These are phyloP conservation scores for Stemphylium lycopersici DNA, from an alignment of 2,329 filamentous ascomycete species.

Conservation along the genomic window DNA sequence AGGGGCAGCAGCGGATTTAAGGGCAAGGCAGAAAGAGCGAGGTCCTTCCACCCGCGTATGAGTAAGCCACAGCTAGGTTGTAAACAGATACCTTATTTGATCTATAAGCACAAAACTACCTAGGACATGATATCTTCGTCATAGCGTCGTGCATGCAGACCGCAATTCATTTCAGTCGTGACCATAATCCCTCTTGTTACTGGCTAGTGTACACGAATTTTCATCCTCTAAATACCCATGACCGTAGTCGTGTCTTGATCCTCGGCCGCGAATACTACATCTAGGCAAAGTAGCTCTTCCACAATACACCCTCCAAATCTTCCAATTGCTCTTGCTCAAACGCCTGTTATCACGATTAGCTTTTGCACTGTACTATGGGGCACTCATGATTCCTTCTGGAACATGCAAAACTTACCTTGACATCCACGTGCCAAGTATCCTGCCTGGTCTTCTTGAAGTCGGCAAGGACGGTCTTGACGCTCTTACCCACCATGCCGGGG, in stretches of 20 bases:
- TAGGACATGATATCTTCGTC: constrained; percentile 6
- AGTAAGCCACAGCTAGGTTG: constrained; percentile 13
- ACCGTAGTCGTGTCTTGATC: background rate
- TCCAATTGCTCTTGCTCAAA: constrained; percentile 94
- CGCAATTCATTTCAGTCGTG: constrained; percentile 4
- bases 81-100: background rate
- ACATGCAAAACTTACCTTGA: constrained; percentile 72
- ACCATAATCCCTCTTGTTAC: background rate
- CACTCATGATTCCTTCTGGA: background rate
- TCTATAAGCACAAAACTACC: background rate
- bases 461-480: constrained; percentile 89
- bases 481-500: constrained; percentile 90
- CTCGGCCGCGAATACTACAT: background rate
- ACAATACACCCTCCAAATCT: constrained; percentile 92
- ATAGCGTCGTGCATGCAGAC: constrained; percentile 8
- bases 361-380: background rate
- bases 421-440: constrained; percentile 97
- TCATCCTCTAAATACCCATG: background rate
- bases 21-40: background rate
- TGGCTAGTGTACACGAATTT: constrained; percentile 14
- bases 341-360: constrained; percentile 54
- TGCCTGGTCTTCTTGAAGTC: constrained; percentile 99
- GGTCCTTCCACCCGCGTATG: constrained; percentile 5
- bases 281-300: constrained; percentile 99
- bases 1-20: constrained; percentile 24